These are phyloP conservation scores for Aspergillus luchuensis DNA, from an alignment of 2,329 filamentous ascomycete genomes.

Conservation along the genomic window DNA sequence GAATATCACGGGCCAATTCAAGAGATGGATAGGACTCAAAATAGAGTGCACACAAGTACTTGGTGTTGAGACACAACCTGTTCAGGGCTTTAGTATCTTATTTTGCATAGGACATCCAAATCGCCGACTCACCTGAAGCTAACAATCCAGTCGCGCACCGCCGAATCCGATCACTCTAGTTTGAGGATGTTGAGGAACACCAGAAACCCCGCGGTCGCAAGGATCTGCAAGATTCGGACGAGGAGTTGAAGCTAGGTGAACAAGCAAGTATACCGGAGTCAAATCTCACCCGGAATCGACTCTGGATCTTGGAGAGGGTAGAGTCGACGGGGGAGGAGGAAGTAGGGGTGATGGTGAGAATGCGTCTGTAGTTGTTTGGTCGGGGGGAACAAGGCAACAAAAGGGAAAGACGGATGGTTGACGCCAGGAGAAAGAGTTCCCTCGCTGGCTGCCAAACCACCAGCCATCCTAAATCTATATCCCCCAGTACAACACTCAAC, in stretches of 20 bases:
- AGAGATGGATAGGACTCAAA: background rate
- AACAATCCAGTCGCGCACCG: background rate
- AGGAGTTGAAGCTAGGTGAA: background rate
- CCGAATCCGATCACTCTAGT: background rate
- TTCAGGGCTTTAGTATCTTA: background rate
- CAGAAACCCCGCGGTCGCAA: conserved; percentile 16
- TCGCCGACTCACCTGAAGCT: conserved; percentile 16
- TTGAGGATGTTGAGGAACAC: conserved; percentile 6
- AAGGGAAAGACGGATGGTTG: background rate
- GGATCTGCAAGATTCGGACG: conserved; percentile 1
- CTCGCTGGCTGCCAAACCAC: background rate
- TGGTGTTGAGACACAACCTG: background rate
- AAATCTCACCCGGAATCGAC: background rate
- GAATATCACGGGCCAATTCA: background rate
- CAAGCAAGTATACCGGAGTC: background rate
- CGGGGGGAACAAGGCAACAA: background rate
- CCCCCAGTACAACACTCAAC: background rate
- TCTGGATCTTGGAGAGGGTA: background rate
- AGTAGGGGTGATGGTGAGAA: background rate
- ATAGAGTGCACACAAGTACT: too few species aligned
- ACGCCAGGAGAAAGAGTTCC: background rate
- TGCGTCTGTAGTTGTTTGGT: background rate
- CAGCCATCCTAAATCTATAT: background rate
- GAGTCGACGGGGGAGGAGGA: background rate
- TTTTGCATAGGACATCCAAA: background rate